A percentile compares a stretch with the other conserved stretches of the same genome.
phyloP scores from a whole-genome alignment of 495 filamentous ascomycete species.

The Durotheca rogersii region DNA sequence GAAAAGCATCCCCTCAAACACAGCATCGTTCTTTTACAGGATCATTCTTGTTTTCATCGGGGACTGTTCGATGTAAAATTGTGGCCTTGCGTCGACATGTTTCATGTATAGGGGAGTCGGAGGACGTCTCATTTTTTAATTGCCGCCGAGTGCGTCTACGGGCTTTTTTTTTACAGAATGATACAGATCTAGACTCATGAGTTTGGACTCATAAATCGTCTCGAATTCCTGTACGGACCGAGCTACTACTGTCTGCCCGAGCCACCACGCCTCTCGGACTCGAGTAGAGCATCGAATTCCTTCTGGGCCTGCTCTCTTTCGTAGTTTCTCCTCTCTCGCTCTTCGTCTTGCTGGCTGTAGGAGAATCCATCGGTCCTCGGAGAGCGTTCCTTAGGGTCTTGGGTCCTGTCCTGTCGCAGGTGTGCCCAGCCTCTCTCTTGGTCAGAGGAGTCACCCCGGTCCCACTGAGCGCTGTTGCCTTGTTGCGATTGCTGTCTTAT shows the following conservation, averaged over 20 bases:
- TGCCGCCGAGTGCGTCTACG: too few species aligned
- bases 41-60: not conserved
- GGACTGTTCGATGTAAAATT: not conserved
- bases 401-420: constrained; percentile 30
- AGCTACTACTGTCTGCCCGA: constrained; percentile 10
- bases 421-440: constrained; percentile 30
- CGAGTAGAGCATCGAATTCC: constrained; percentile 48
- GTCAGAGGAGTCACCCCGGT: constrained; percentile 32
- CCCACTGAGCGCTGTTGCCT: constrained; percentile 20
- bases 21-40: too few species aligned
- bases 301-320: constrained; percentile 47
- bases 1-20: too few species aligned
- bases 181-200: too few species aligned
- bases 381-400: constrained; percentile 5
- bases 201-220: too few species aligned
- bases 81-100: not conserved
- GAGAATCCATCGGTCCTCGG: constrained; percentile 36
- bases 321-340: constrained; percentile 34
- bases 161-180: too few species aligned
- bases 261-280: constrained; percentile 33
- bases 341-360: constrained; percentile 37
- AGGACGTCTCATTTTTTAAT: too few species aligned
- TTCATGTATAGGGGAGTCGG: too few species aligned
- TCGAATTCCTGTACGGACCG: not conserved
- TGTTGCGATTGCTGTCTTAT: constrained; percentile 37